Evolutionary conservation across 2,329 filamentous ascomycete genomes (phyloP).

Genomic region (Sporothrix mexicana): DNA sequence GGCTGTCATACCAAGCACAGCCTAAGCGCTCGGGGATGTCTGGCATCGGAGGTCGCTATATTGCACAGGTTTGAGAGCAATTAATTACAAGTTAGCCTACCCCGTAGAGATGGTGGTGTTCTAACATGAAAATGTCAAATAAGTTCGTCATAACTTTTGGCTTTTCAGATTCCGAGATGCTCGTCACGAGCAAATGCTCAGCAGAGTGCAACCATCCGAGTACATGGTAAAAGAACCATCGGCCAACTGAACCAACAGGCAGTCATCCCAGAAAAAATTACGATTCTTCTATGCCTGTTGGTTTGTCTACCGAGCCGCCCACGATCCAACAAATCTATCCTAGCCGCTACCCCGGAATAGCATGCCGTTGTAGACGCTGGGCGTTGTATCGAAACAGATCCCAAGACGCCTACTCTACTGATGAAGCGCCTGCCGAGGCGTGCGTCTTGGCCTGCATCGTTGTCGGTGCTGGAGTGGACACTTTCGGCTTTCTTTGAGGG

Average conservation of each 20-base stretch:
- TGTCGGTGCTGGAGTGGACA: not conserved
- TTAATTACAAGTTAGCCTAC: too few relatives aligned
- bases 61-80: not conserved
- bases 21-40: constrained; percentile 13
- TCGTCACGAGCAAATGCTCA: too few relatives aligned
- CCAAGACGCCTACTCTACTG: not conserved
- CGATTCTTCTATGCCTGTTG: not conserved
- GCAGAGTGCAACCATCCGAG: too few relatives aligned
- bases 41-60: constrained; percentile 1
- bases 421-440: constrained; percentile 14
- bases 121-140: not conserved
- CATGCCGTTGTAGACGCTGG: not conserved
- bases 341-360: not conserved
- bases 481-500: not conserved
- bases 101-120: not conserved
- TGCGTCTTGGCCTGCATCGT: constrained; percentile 5
- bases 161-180: not conserved
- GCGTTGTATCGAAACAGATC: not conserved
- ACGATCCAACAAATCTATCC: not conserved
- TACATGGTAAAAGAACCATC: not conserved
- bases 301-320: constrained; percentile 1
- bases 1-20: constrained; percentile 11
- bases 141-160: not conserved
- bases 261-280: too few relatives aligned
- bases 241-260: not conserved